Conservation (phyloP, 208 protist genomes). For the Crithidia acanthocephali region DNA sequence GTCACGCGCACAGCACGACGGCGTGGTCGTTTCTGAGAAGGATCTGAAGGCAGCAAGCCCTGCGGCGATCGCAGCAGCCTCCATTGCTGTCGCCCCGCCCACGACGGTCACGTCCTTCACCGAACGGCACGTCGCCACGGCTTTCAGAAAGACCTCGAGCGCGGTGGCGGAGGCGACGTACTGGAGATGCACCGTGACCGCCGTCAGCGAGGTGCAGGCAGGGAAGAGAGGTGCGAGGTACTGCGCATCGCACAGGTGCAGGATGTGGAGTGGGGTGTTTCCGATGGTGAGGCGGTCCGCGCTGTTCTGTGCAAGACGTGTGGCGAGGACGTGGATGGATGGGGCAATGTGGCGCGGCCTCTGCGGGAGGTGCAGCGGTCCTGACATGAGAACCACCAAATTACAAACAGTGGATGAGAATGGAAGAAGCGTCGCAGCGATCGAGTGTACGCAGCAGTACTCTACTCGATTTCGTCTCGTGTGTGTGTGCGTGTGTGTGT, state of each 20-base stretch:
- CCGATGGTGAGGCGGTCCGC: constrained; percentile 51
- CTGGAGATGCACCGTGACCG: constrained; percentile 53
- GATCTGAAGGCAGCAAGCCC: constrained; percentile 50
- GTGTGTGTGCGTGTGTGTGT: too few relatives aligned
- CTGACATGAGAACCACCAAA: background rate
- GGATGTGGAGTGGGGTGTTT: constrained; percentile 49
- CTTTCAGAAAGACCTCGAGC: constrained; percentile 50
- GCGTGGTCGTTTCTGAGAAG: too few relatives aligned
- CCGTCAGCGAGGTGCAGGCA: constrained; percentile 41
- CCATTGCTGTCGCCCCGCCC: constrained; percentile 50
- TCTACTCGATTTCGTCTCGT: too few relatives aligned
- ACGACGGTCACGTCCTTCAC: constrained; percentile 49
- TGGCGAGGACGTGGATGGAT: constrained; percentile 23
- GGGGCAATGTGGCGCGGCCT: constrained; percentile 16
- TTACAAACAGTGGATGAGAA: too few relatives aligned
- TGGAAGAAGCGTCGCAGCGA: too few relatives aligned
- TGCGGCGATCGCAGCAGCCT: constrained; percentile 50
- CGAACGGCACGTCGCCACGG: constrained; percentile 41
- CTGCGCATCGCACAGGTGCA: constrained; percentile 47
- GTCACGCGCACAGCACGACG: background rate
- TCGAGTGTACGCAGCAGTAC: too few relatives aligned
- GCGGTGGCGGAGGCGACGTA: constrained; percentile 50
- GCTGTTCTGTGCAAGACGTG: constrained; percentile 35
- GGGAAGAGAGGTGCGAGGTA: constrained; percentile 47
- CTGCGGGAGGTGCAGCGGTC: background rate